Conservation (phyloP, 768 basidiomycete species). For the Macrolepiota dolichaula region DNA sequence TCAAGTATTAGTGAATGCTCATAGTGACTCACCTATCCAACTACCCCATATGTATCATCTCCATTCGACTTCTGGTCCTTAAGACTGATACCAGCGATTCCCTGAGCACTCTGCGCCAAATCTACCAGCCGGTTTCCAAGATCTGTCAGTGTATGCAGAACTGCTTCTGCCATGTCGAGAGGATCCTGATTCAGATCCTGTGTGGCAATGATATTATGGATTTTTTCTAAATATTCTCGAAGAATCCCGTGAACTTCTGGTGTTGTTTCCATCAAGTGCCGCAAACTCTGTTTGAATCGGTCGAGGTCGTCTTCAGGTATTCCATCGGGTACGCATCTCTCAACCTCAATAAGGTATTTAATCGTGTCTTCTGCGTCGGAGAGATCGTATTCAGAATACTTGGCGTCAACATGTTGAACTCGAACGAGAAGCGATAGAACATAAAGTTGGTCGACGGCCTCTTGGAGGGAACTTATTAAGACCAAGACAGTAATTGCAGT, state of each 20-base stretch:
- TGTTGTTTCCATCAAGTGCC: conserved; percentile 21
- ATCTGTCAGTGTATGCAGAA: conserved; percentile 19
- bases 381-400: conserved; percentile 22
- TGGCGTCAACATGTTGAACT: conserved; percentile 26
- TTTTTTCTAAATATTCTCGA: conserved; percentile 21
- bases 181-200: conserved; percentile 19
- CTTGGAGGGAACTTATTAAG: conserved; percentile 15
- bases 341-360: conserved; percentile 25
- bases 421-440: conserved; percentile 26
- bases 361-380: conserved; percentile 20
- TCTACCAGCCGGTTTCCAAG: conserved; percentile 20
- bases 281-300: conserved; percentile 21
- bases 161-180: conserved; percentile 19
- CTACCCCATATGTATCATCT: conserved; percentile 1
- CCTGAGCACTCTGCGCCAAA: conserved; percentile 18
- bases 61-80: neutral
- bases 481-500: neutral
- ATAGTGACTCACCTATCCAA: conserved; percentile 2
- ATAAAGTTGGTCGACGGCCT: conserved; percentile 25
- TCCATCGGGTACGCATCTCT: conserved; percentile 12
- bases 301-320: conserved; percentile 18
- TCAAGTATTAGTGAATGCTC: neutral
- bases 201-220: conserved; percentile 23
- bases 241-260: conserved; percentile 23
- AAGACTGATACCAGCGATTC: neutral